phyloP scores from a whole-genome alignment of 768 basidiomycete species.

The Boletus eberwhitei region DNA sequence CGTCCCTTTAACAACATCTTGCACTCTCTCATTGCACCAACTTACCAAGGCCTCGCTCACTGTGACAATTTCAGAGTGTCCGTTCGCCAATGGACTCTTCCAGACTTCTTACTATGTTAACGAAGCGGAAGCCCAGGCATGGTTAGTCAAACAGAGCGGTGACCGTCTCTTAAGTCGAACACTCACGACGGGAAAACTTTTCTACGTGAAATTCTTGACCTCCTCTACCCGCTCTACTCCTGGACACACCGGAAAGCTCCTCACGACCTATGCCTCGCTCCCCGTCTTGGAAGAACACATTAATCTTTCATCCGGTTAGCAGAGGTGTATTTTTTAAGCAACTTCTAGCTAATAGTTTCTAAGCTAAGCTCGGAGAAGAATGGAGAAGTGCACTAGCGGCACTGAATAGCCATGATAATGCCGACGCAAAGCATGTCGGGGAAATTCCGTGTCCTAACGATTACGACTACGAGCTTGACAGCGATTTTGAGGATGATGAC shows the following conservation, averaged over 20 bases:
- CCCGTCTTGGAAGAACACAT: conserved; percentile 11
- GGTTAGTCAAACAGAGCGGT: conserved; percentile 3
- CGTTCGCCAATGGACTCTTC: conserved; percentile 18
- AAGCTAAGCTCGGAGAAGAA: conserved; percentile 8
- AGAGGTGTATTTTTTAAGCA: background rate
- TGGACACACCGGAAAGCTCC: background rate
- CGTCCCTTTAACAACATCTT: background rate
- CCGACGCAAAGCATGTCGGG: background rate
- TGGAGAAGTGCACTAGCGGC: conserved; percentile 8
- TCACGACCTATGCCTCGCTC: conserved; percentile 16
- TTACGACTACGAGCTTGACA: conserved; percentile 24
- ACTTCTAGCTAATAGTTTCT: background rate
- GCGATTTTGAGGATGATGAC: conserved; percentile 26
- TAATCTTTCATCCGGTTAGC: conserved; percentile 9
- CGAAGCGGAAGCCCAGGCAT: background rate
- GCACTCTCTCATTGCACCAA: background rate
- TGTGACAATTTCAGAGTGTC: conserved; percentile 15
- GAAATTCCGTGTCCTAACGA: conserved; percentile 7
- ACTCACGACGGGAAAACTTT: conserved; percentile 16
- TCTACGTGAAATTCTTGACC: conserved; percentile 22
- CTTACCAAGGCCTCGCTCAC: conserved; percentile 6
- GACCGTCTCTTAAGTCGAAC: conserved; percentile 9
- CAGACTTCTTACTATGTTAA: background rate
- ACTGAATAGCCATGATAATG: background rate
- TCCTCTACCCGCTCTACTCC: background rate